Evolutionary conservation across 2,329 filamentous ascomycete species (phyloP).

Genomic region (Ceratocystis lukuohia): DNA sequence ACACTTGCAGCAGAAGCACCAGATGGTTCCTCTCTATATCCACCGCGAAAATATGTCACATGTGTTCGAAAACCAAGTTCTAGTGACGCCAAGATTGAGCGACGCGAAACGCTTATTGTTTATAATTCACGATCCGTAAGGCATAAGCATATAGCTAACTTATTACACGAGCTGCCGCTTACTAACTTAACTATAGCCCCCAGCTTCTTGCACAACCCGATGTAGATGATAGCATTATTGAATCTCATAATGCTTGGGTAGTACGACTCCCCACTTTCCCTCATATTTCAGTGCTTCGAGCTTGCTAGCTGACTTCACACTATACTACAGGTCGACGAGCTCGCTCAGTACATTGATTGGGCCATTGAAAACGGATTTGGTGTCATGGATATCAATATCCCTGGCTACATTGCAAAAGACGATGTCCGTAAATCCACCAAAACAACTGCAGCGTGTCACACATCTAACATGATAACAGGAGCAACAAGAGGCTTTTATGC

Average conservation of each 20-base stretch:
- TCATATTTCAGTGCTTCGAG: background rate
- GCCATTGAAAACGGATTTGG: slow-evolving; percentile 62
- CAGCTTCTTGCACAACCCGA: slow-evolving; percentile 56
- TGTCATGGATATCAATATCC: slow-evolving; percentile 84
- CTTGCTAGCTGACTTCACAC: background rate
- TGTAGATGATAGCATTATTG: slow-evolving; percentile 56
- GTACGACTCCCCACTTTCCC: slow-evolving; percentile 40
- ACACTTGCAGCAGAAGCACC: slow-evolving; percentile 54
- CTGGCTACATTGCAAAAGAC: slow-evolving; percentile 55
- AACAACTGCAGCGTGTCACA: background rate
- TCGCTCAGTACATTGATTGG: slow-evolving; percentile 74
- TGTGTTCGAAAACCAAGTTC: slow-evolving; percentile 73
- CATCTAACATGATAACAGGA: slow-evolving; percentile 27
- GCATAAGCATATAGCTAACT: slow-evolving; percentile 20
- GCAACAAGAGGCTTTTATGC: slow-evolving; percentile 34
- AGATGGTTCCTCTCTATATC: slow-evolving; percentile 70
- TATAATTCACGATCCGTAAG: slow-evolving; percentile 82
- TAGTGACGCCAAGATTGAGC: slow-evolving; percentile 62
- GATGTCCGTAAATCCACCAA: slow-evolving; percentile 29
- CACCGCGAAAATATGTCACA: slow-evolving; percentile 59
- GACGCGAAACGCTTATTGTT: slow-evolving; percentile 57
- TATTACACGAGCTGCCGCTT: background rate
- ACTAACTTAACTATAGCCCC: slow-evolving; percentile 36
- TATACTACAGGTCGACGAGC: slow-evolving; percentile 56
- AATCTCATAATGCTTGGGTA: slow-evolving; percentile 76